Evolutionary conservation across 139 green algal genomes (phyloP).

Genomic region (Chlorella sp.): DNA sequence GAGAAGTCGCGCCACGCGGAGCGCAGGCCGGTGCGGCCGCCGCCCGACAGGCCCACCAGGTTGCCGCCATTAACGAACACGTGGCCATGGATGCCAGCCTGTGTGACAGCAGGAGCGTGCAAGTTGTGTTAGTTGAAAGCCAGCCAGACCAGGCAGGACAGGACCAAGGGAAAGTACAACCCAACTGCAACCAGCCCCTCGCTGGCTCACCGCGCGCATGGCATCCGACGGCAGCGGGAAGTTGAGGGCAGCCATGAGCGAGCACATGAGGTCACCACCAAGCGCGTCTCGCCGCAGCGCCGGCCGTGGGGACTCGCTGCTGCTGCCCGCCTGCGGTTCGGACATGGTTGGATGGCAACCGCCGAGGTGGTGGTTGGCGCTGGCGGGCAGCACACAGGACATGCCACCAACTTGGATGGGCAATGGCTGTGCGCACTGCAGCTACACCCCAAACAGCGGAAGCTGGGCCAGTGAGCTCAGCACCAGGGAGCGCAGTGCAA

Average conservation of each 20-base stretch:
- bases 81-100: conserved; percentile 71
- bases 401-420: no score
- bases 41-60: conserved; percentile 46
- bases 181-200: no score
- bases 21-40: background rate
- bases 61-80: conserved; percentile 83
- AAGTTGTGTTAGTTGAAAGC: no score
- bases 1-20: conserved; percentile 42
- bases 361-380: no score
- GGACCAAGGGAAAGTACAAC: background rate
- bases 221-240: conserved; percentile 67
- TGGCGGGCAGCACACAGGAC: no score
- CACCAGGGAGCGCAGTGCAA: no score
- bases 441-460: no score
- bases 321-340: background rate
- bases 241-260: conserved; percentile 71
- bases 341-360: no score
- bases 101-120: no score
- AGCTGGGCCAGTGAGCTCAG: no score
- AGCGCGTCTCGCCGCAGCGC: conserved; percentile 59
- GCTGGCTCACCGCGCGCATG: conserved; percentile 32
- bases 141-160: background rate
- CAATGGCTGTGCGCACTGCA: no score
- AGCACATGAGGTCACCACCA: conserved; percentile 71
- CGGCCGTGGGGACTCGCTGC: background rate